Base-by-base conservation (phyloP, 2,329 filamentous ascomycete species). In the Epichloe brachyelytri region DNA sequence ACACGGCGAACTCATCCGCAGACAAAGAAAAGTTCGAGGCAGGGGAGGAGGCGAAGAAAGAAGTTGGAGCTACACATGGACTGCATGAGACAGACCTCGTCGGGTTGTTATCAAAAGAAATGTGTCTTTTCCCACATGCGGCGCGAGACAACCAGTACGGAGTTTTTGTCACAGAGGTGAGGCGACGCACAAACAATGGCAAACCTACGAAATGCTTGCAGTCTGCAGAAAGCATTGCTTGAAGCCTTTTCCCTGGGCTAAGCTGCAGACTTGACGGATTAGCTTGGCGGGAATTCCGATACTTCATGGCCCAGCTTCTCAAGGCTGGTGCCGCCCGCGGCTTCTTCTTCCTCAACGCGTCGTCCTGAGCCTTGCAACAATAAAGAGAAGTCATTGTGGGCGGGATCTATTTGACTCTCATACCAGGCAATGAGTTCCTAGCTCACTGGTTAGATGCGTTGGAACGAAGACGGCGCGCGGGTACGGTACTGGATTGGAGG, bases 41-140 rank as follows among this genome's bases (percentile, higher is more conserved):
- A 39, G 37, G 46, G 46, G 20, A 39, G 22, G 19, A 20, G 20
- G 34, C 20, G 46, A 41, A 33, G 34, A 47, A 46, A 30, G 26
- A 40, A 43, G 40, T 26, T 43, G 2, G 38, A 30, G 38, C 20
- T 14, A 38, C 17, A 20, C 7, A 17, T 40, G 43, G 15, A 39
- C 43, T 36, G 50, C 50, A 50, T 48, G 36, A 39, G 47, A 20
- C 33, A 51, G 46, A 52, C 46, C 49, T 46, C 47, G 2, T 14
- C 36, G 15, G 45, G 43, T 17, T 37, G 19, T 40, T n/a, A 19
- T 17, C 44, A 54, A 38, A 43, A 54, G 48, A 38, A 44, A 50
- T 17, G 36, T 14, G 15, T 34, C n/a, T 17, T 41, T 43, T 34
- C 14, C 33, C 19, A 33, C 20, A 26, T 20, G 17, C 19, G 19